phyloP scores from a whole-genome alignment of 2,329 filamentous ascomycete species.

The Phaeoacremonium minimum region DNA sequence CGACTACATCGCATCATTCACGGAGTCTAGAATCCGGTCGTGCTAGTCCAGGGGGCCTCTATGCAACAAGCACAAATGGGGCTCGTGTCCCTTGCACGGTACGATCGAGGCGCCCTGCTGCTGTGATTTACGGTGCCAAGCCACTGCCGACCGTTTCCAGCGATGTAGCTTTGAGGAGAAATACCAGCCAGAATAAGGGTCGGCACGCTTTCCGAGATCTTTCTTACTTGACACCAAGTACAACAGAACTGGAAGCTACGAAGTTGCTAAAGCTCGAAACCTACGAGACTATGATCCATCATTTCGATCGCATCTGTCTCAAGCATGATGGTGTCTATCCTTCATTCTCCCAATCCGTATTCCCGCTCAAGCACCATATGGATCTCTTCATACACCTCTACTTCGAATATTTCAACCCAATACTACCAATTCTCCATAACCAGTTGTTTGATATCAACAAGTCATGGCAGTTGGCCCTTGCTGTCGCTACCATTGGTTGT shows the following conservation, averaged over 20 bases:
- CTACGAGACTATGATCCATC: neutral
- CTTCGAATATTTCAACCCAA: slow-evolving; percentile 24
- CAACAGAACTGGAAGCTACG: no score
- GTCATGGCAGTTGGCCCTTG: slow-evolving; percentile 15
- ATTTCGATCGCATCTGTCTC: neutral
- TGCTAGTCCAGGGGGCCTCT: slow-evolving; percentile 4
- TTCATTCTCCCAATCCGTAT: slow-evolving; percentile 15
- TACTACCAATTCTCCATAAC: slow-evolving; percentile 23
- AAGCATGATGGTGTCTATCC: slow-evolving; percentile 5
- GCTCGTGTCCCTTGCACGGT: slow-evolving; percentile 7
- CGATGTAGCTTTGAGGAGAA: neutral
- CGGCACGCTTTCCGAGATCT: no score
- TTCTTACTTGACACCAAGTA: no score
- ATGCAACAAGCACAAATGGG: slow-evolving; percentile 9
- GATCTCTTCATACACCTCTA: slow-evolving; percentile 24
- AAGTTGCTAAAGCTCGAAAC: no score
- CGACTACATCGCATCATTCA: no score
- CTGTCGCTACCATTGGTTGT: slow-evolving; percentile 15
- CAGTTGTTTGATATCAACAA: slow-evolving; percentile 6
- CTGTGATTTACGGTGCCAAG: slow-evolving; percentile 1
- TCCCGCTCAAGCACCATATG: slow-evolving; percentile 18
- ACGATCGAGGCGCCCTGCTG: neutral
- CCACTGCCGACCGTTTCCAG: slow-evolving; percentile 2
- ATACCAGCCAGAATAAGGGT: no score
- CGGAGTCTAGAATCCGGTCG: neutral